Base-by-base conservation (phyloP, 1,284 basidiomycete species). In the Malassezia equina region DNA sequence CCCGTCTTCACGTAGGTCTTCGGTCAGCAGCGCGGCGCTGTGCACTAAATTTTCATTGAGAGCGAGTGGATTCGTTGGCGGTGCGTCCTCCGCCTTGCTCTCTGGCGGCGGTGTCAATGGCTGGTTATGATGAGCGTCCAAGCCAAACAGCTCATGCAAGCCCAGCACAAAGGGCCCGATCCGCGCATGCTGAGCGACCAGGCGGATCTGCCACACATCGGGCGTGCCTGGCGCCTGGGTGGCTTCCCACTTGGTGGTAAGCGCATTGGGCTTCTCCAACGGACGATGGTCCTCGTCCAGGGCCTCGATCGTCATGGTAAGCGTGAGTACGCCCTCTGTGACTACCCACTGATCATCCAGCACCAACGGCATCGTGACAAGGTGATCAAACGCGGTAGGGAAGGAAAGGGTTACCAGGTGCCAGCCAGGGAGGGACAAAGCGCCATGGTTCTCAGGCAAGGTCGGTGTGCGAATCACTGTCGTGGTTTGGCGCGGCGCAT, bases 131-230 rank as follows among this genome's bases (percentile, higher is more conserved):
- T 65, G 65, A 7, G 70, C 64, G 60, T 59, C 2, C 59, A 73
- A 42, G 0, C 67, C 71, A 36, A 71, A 74, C 29, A 74, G 56
- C 53, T 74, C 70, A 43, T 74, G 70, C 43, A 74, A 46, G 51
- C 70, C 70, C 52, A 74, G 67, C 1, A 61, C 50, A 41, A 64
- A 65, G 12, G 69, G 61, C 15, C 68, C 68, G n/a, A 72, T 69
- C 45, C 50, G 42, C 11, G 39, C 27, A 19, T 32, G 13, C 25
- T 41, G 44, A 13, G 27, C 17, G 15, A 32, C 4, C 34, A n/a
- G n/a, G n/a, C 33, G 17, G 9, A 39, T 36, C 19, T 44, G 34
- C 25, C 33, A 36, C 11, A 28, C 32, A n/a, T 13, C 24, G 7
- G 32, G 36, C 17, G 36, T 21, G 4, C 25, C 7, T 24, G 32